These are phyloP conservation scores for Fragaria nilgerrensis DNA, from an alignment of 306 rosid genomes.

Conservation along the genomic window DNA sequence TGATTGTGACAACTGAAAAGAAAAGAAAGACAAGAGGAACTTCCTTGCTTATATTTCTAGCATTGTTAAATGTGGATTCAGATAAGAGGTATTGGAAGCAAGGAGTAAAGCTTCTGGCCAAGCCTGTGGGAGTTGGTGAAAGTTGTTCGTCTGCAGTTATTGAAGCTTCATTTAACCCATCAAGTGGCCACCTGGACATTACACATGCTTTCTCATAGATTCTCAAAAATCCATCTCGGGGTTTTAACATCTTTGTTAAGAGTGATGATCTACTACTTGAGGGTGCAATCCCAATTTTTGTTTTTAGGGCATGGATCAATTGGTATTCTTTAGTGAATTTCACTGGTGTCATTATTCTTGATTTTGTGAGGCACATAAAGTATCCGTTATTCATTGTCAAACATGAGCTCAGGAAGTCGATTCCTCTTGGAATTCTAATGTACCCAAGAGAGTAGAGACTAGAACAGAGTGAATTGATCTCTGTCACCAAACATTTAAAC, in stretches of 20 bases:
- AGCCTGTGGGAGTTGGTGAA: constrained; percentile 53
- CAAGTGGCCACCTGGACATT: constrained; percentile 51
- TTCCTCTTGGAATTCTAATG: background rate
- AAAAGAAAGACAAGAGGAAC: background rate
- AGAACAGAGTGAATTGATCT: too few relatives aligned
- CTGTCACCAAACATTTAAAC: too few relatives aligned
- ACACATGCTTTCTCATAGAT: constrained; percentile 40
- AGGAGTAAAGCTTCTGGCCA: constrained; percentile 80
- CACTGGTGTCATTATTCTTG: background rate
- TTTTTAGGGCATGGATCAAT: background rate
- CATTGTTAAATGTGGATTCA: constrained; percentile 32
- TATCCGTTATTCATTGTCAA: background rate
- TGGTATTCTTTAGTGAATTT: background rate
- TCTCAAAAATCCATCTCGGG: background rate
- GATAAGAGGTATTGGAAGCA: constrained; percentile 92
- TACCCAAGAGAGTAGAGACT: background rate
- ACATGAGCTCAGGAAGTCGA: background rate
- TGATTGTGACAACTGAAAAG: background rate
- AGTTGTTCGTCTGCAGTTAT: constrained; percentile 44
- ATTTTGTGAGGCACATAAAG: background rate
- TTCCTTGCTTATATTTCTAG: background rate
- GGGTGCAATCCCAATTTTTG: background rate
- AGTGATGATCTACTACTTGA: background rate
- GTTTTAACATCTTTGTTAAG: background rate
- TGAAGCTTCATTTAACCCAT: constrained; percentile 67